A percentile compares a stretch with the other conserved stretches of the same genome.
Evolutionary conservation across 2,329 filamentous ascomycete species (phyloP).

Genomic region (Curvularia spicifera): DNA sequence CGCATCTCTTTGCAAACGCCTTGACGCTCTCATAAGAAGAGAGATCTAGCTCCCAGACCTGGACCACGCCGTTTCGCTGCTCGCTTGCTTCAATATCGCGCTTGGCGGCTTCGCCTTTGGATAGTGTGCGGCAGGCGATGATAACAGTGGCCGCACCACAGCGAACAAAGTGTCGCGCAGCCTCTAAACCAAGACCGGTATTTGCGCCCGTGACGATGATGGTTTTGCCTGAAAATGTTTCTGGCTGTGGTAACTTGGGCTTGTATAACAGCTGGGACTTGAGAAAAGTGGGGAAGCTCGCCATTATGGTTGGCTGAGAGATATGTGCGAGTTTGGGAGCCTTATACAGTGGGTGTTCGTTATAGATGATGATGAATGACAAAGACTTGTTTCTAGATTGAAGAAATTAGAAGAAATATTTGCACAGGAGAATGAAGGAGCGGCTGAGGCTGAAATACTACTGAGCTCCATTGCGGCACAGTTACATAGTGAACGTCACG

Average conservation of each 20-base stretch:
- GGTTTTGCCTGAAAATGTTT: constrained; percentile 7
- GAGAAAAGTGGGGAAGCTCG: constrained; percentile 9
- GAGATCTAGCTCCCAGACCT: constrained; percentile 56
- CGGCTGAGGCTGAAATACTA: not conserved
- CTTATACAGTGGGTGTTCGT: no score
- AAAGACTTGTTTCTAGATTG: not conserved
- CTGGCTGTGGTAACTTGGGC: constrained; percentile 4
- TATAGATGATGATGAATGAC: not conserved
- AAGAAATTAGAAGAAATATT: not conserved
- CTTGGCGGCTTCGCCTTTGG: constrained; percentile 51
- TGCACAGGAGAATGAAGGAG: not conserved
- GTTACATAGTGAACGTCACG: not conserved
- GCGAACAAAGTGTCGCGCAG: constrained; percentile 27
- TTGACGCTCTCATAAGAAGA: constrained; percentile 47
- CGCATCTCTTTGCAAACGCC: constrained; percentile 36
- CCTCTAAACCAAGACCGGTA: constrained; percentile 7
- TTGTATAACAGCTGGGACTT: constrained; percentile 9
- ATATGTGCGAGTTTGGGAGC: no score
- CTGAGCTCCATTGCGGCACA: not conserved
- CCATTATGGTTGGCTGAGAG: not conserved
- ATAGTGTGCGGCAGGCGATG: constrained; percentile 50
- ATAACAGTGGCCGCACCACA: constrained; percentile 49
- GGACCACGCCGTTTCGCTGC: constrained; percentile 40
- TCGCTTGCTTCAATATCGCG: constrained; percentile 47
- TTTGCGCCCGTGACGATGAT: constrained; percentile 10